A percentile compares a stretch with the other conserved stretches of the same genome.
Conservation (phyloP, 2,329 filamentous ascomycete species). For the Talaromyces pinophilus region DNA sequence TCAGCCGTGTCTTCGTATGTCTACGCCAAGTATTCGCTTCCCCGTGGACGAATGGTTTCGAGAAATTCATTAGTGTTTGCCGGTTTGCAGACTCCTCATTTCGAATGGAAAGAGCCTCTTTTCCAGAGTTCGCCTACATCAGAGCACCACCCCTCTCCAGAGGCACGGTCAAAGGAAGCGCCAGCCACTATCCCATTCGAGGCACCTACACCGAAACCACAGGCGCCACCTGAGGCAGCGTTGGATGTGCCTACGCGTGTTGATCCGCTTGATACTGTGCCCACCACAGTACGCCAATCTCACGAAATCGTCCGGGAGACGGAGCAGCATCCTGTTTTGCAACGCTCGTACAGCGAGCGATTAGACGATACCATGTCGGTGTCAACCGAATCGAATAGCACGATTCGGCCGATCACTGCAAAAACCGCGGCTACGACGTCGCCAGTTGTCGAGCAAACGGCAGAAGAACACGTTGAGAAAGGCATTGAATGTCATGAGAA, state of each 20-base stretch:
- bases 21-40: constrained; percentile 81
- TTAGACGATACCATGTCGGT: constrained; percentile 53
- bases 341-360: constrained; percentile 26
- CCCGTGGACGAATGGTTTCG: constrained; percentile 77
- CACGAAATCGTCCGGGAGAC: constrained; percentile 18
- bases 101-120: constrained; percentile 64
- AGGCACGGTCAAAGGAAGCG: constrained; percentile 19
- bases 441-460: constrained; percentile 33
- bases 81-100: constrained; percentile 58
- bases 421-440: constrained; percentile 31
- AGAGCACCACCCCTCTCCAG: constrained; percentile 38
- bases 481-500: constrained; percentile 88
- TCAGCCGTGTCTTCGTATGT: constrained; percentile 71
- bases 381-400: constrained; percentile 66
- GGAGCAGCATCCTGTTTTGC: constrained; percentile 25
- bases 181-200: background rate
- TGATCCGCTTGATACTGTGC: constrained; percentile 21
- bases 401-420: constrained; percentile 48
- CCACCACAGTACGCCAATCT: constrained; percentile 17
- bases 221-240: background rate
- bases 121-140: constrained; percentile 44
- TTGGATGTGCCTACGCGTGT: constrained; percentile 19
- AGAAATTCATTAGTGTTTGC: constrained; percentile 63
- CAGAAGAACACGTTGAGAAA: constrained; percentile 86
- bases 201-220: background rate